Evolutionary conservation across 306 rosid genomes (phyloP).

Genomic region (Quercus glauca): DNA sequence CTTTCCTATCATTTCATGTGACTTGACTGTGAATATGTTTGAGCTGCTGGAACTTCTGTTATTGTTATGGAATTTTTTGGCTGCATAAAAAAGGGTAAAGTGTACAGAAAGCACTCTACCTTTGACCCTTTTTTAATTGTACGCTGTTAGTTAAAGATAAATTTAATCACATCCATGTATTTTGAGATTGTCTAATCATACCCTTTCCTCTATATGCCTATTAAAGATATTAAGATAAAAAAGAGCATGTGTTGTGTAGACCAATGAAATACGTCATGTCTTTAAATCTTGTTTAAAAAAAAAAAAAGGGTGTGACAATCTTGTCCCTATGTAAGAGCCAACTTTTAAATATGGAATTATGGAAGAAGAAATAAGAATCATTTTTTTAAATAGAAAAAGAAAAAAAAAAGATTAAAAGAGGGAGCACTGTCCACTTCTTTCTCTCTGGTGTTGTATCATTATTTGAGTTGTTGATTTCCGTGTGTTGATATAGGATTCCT

Average conservation of each 20-base stretch:
- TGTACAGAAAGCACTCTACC: neutral
- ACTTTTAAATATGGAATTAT: too few species aligned
- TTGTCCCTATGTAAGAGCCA: too few species aligned
- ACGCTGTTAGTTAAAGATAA: neutral
- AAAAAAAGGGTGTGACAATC: too few species aligned
- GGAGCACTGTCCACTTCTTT: neutral
- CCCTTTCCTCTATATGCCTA: too few species aligned
- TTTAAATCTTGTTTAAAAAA: neutral
- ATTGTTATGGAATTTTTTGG: neutral
- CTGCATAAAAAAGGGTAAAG: neutral
- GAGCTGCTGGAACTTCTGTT: neutral
- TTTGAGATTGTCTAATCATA: too few species aligned
- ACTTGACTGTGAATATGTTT: neutral
- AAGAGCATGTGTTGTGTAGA: neutral
- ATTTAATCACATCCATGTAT: neutral
- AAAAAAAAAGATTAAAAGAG: neutral
- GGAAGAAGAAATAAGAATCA: too few species aligned
- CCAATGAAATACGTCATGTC: neutral
- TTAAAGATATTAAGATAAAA: too few species aligned
- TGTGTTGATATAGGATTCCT: conserved; percentile 4
- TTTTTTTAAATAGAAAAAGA: too few species aligned
- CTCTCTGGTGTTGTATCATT: neutral
- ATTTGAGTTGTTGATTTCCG: neutral
- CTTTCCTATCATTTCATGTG: neutral
- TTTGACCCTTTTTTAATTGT: neutral